Conservation (phyloP, 495 filamentous ascomycete species). For the Podospora appendiculata region DNA sequence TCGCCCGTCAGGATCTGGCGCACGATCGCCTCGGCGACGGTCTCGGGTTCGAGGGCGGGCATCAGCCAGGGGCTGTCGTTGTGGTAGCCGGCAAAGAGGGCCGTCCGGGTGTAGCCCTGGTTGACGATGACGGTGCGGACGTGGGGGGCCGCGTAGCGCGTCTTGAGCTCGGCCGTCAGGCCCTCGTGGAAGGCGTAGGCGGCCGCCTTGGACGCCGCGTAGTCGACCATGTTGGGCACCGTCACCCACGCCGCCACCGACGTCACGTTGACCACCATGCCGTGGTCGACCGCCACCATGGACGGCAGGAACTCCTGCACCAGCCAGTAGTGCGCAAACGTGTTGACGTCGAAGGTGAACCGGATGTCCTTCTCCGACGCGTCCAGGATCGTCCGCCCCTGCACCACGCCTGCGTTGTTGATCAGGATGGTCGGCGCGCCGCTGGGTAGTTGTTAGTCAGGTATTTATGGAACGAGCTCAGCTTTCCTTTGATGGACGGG, state of each 20-base stretch:
- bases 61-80: slow-evolving; percentile 44
- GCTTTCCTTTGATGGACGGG: too few species aligned
- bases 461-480: too few species aligned
- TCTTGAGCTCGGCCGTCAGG: slow-evolving; percentile 52
- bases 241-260: slow-evolving; percentile 51
- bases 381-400: slow-evolving; percentile 53
- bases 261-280: slow-evolving; percentile 69
- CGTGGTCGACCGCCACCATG: slow-evolving; percentile 58
- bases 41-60: slow-evolving; percentile 52
- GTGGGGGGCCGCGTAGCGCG: slow-evolving; percentile 52
- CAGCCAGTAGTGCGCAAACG: slow-evolving; percentile 59
- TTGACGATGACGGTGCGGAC: slow-evolving; percentile 61
- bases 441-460: slow-evolving; percentile 21
- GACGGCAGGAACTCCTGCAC: slow-evolving; percentile 57
- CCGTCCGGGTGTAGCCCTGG: slow-evolving; percentile 55
- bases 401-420: slow-evolving; percentile 66
- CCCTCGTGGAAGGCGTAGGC: slow-evolving; percentile 64
- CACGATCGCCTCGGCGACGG: slow-evolving; percentile 57
- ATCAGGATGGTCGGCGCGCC: slow-evolving; percentile 64
- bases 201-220: slow-evolving; percentile 60
- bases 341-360: slow-evolving; percentile 67
- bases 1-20: slow-evolving; percentile 48
- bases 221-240: slow-evolving; percentile 60
- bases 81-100: slow-evolving; percentile 52
- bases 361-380: slow-evolving; percentile 47